Evolutionary conservation across 1,139 yeast genomes (phyloP), one percentile per base, ranked within the genome.

Genomic region (Protomyces arabidopsidicola): DNA sequence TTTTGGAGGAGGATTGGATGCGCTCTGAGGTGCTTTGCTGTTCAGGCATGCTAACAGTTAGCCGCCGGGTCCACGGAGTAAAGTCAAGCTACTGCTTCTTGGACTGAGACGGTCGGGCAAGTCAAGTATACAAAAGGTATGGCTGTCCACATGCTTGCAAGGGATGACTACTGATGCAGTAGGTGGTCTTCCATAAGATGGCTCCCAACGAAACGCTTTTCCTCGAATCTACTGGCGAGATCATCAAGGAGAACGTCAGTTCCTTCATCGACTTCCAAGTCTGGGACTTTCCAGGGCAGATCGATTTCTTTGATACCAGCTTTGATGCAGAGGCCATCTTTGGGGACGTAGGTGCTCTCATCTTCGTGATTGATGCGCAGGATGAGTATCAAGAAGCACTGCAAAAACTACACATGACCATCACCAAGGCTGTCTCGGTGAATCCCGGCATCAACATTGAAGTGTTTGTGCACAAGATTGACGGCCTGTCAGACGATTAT

Each of bases 271-370:
- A 90, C 72, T 78, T 93, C 63, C 87, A 91, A 14, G 93, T 93
- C n/a, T 89, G 90, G 87, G 98, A 93, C 73, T 78, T 93, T 35
- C 98, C 98, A 0, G 98, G 98, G 0, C 98, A 93, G 74, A 76
- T 91, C 68, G 90, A 90, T 73, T 84, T 89, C 72, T 89, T 90
- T 73, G 97, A 90, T 70, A 93, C 96, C 3, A 74, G 78, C 35
- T 86, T 86, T 70, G 97, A 91, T 71, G 83, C 89, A 16, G 91
- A 87, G 68, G 78, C 86, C 66, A 76, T 88, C 52, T 91, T 91
- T 72, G 81, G 87, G 60, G 85, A 87, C 62, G 90, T 90, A 34
- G 97, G 97, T n/a, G 95, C 97, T 0, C 79, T 93, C 55, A 95
- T 93, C 0, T 93, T 93, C 72, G 97, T 93, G 53, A 90, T 93